Conservation (phyloP, 2,329 filamentous ascomycete species). For the Eutypella sp. region DNA sequence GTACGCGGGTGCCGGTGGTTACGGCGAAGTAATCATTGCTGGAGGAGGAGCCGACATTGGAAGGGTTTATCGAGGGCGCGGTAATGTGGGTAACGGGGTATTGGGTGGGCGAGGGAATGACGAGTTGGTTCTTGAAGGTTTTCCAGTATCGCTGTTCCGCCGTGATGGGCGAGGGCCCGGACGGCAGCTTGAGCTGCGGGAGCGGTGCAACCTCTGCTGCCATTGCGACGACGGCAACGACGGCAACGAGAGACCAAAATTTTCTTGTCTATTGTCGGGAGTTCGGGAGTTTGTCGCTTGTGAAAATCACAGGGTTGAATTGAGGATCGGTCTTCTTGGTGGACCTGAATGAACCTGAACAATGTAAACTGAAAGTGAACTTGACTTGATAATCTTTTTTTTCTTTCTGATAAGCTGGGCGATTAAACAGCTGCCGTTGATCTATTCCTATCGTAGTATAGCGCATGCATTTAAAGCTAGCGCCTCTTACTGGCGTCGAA, state of each 20-base stretch:
- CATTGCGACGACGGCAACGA: conserved; percentile 46
- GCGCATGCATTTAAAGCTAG: conserved; percentile 1
- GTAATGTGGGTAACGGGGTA: conserved; percentile 90
- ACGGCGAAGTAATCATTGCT: conserved; percentile 77
- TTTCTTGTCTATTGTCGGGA: too few relatives aligned
- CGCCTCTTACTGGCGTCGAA: conserved; percentile 1
- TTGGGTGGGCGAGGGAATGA: conserved; percentile 85
- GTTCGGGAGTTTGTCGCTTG: too few relatives aligned
- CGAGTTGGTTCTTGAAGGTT: conserved; percentile 85
- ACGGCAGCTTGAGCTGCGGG: conserved; percentile 74
- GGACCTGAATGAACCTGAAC: too few relatives aligned
- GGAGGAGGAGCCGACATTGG: conserved; percentile 39
- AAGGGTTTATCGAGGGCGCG: conserved; percentile 49
- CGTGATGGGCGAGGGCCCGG: conserved; percentile 76
- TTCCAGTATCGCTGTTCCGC: conserved; percentile 96
- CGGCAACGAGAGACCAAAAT: too few relatives aligned
- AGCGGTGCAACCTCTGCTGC: conserved; percentile 80
- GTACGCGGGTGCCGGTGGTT: conserved; percentile 88
- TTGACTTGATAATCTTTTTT: conserved; percentile 8
- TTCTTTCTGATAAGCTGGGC: not conserved
- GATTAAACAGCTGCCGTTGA: conserved; percentile 8
- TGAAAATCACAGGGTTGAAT: too few relatives aligned
- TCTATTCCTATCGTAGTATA: conserved; percentile 7
- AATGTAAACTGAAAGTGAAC: not conserved
- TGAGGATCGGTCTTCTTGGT: too few relatives aligned